These are phyloP conservation scores for Ganoderma meredithae DNA, from an alignment of 1,284 basidiomycete genomes.

Conservation along the genomic window DNA sequence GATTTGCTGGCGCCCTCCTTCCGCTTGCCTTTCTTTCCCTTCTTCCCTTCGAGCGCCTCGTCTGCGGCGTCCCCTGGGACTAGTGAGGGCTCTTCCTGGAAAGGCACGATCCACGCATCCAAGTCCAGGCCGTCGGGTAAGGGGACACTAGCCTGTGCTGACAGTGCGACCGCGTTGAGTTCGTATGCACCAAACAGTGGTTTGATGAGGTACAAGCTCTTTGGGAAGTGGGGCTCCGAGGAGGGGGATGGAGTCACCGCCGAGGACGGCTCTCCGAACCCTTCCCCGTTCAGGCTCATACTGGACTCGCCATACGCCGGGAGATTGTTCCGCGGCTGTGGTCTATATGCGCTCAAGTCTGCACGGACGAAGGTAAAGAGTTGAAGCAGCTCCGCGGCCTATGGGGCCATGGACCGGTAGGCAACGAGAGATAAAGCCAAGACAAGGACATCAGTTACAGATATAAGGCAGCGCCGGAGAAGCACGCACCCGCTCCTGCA, in stretches of 20 bases:
- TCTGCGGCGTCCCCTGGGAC: conserved; percentile 42
- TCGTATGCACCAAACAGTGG: conserved; percentile 86
- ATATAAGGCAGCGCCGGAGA: conserved; percentile 8
- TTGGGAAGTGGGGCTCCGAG: conserved; percentile 73
- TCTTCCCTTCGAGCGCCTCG: conserved; percentile 43
- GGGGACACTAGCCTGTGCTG: conserved; percentile 84
- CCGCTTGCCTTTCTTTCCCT: conserved; percentile 56
- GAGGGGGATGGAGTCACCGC: conserved; percentile 18
- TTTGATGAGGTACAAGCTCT: conserved; percentile 87
- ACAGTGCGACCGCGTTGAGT: conserved; percentile 84
- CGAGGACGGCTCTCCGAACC: conserved; percentile 44
- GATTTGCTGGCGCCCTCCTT: conserved; percentile 44
- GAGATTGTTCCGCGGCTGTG: conserved; percentile 49
- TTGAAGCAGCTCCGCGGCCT: conserved; percentile 85
- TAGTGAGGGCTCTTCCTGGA: conserved; percentile 47
- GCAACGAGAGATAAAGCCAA: conserved; percentile 7
- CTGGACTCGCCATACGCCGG: conserved; percentile 39
- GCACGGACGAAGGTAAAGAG: conserved; percentile 84
- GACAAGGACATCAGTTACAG: conserved; percentile 6
- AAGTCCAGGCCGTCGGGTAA: conserved; percentile 88
- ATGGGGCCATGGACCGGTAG: not conserved
- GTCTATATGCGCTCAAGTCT: conserved; percentile 72
- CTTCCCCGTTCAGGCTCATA: conserved; percentile 37
- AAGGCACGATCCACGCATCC: conserved; percentile 82
- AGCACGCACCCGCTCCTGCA: conserved; percentile 84